Base-by-base conservation (phyloP, 2,329 filamentous ascomycete species). In the Chaetomium strumarium region DNA sequence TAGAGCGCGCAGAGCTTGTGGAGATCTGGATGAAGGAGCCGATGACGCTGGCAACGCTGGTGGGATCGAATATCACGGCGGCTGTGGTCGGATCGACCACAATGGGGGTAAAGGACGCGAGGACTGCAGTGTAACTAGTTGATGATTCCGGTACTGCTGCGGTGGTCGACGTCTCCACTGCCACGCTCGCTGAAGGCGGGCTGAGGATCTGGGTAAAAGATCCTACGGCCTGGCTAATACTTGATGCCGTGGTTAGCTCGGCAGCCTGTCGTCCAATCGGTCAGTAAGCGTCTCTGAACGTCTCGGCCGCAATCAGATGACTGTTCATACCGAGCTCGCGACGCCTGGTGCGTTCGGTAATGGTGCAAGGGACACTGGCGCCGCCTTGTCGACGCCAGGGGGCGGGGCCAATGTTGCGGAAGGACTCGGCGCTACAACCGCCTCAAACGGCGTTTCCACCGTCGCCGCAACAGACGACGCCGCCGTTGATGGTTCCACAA, bases 291-390 rank as follows among this genome's bases (percentile, higher is more conserved):
- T 12, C 7, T 7, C 24, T 24, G 24, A 24, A 24, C 4, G 24
- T 24, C 24, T 24, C 24, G 7, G 7, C 7, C 4, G 7, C 7
- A 7, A 24, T 13, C 2, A 5, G 13, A 13, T 5, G 16, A 14
- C 10, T 14, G 12, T n/a, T 52, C 53, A 24, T 58, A 60, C 58
- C 50, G 54, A 49, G 24, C 42, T 48, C 7, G 47, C 52, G 33
- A 50, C 34, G 30, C 16, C 36, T 8, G 53, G 53, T 12, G 46
- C 24, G 10, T 19, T 46, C 2, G 49, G 49, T 10, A 51, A 51
- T 30, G 52, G 51, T 12, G 6, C 10, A 2, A 57, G 31, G 30
- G 52, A 47, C 4, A 8, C 46, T 11, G 24, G 12, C 7, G 55
- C 45, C 10, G 39, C 49, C 2, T 12, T 16, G 20, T 17, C 12